Evolutionary conservation across 2,329 filamentous ascomycete genomes (phyloP), one percentile per base, ranked within the genome.

Genomic region (Microsporum audouinii): DNA sequence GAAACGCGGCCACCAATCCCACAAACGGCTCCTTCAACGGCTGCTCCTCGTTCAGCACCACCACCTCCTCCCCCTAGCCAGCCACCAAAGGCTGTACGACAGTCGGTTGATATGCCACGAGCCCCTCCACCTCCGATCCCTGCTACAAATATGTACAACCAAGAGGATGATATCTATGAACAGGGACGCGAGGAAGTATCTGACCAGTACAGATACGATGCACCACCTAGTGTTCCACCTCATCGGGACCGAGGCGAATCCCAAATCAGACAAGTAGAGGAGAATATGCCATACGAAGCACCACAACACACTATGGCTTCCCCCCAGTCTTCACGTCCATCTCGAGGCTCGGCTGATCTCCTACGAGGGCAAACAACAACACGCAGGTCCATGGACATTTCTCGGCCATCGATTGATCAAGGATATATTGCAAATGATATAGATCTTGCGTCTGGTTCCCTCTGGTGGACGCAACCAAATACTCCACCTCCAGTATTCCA

Each of bases 361-460:
- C 77, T 80, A 39, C 80, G 87, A 63, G 75, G 74, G 14, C 71
- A 76, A 33, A 75, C 75, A 2, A 76, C 73, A 59, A 70, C 76
- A 31, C 81, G 85, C 60, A 76, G 81, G 62, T 96, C 91, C 2
- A 84, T 88, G 73, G 94, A 99, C 66, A 78, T 88, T 61, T 75
- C 82, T 43, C 84, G 92, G 55, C 86, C 89, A 0, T 87, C 86
- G 4, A 81, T 85, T 62, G 89, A 92, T 65, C 85, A 87, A 51
- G 89, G 90, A 0, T 95, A 86, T 70, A 92, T 97, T 64, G 94
- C 94, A 45, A 86, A 86, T 61, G 91, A 97, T 63, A 76, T 97
- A 61, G 91, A 97, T 68, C 79, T 97, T 41, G 86, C 84, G 10
- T 79, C 82, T 51, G 80, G 82, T 57, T 88, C 84, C 17, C 82